Percentiles rank a stretch among this genome's conserved stretches.
Conservation (phyloP, 2,329 filamentous ascomycete genomes). For the Zymoseptoria passerinii region DNA sequence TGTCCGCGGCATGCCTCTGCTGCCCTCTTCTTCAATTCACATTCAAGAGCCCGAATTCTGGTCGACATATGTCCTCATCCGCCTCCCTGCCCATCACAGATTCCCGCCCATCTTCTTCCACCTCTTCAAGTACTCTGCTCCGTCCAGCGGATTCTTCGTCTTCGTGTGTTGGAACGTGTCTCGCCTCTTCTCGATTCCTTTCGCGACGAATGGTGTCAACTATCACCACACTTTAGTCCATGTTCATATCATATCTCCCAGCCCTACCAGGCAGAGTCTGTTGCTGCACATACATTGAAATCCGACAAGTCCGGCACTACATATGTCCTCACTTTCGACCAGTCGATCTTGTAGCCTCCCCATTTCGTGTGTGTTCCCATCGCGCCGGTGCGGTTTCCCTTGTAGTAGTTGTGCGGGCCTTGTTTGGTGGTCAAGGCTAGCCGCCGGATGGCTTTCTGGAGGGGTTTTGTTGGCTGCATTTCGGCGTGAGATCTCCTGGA, state of each 20-base stretch:
- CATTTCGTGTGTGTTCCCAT: slow-evolving; percentile 79
- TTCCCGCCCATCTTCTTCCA: slow-evolving; percentile 30
- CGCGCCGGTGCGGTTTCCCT: slow-evolving; percentile 81
- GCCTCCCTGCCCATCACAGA: slow-evolving; percentile 14
- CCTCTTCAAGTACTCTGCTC: slow-evolving; percentile 26
- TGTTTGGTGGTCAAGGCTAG: slow-evolving; percentile 84
- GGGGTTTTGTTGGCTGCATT: slow-evolving; percentile 56
- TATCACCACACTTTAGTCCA: slow-evolving; percentile 31
- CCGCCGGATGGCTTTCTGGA: slow-evolving; percentile 64
- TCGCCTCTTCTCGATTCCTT: slow-evolving; percentile 44
- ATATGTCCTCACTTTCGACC: slow-evolving; percentile 81
- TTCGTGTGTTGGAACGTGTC: slow-evolving; percentile 43
- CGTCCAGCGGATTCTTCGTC: slow-evolving; percentile 21
- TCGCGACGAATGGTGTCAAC: slow-evolving; percentile 73
- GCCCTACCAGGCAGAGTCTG: background rate
- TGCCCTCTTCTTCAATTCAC: background rate
- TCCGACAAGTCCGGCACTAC: slow-evolving; percentile 63
- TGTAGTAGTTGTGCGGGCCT: slow-evolving; percentile 91
- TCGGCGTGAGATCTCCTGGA: slow-evolving; percentile 2
- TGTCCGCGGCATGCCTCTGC: background rate
- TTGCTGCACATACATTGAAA: slow-evolving; percentile 54
- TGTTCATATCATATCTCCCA: background rate
- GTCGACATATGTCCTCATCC: background rate
- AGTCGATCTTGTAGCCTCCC: slow-evolving; percentile 79
- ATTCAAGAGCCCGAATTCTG: background rate